phyloP scores from a whole-genome alignment of 2,329 filamentous ascomycete genomes.

The Cercospora zeina region DNA sequence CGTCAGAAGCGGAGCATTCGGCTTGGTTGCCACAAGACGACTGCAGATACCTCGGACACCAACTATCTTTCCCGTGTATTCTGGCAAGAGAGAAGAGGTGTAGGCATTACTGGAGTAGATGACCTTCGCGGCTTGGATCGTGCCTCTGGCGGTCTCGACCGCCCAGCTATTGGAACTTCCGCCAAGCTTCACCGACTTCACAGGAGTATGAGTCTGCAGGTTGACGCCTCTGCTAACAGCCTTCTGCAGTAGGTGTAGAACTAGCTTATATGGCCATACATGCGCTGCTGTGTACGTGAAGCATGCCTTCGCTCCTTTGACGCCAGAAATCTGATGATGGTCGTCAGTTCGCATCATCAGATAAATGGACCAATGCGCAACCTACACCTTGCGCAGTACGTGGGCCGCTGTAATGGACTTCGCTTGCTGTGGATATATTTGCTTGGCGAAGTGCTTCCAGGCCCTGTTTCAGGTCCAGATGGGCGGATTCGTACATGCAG shows the following conservation, averaged over 20 bases:
- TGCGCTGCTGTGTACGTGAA: slow-evolving; percentile 53
- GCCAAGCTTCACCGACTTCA: slow-evolving; percentile 74
- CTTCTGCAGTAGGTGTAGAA: slow-evolving; percentile 31
- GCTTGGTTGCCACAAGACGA: slow-evolving; percentile 21
- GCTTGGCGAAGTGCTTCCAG: slow-evolving; percentile 39
- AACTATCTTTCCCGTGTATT: slow-evolving; percentile 40
- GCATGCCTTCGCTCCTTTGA: slow-evolving; percentile 43
- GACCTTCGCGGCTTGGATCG: slow-evolving; percentile 38
- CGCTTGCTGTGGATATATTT: slow-evolving; percentile 34
- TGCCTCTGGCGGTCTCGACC: slow-evolving; percentile 29
- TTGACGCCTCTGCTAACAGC: slow-evolving; percentile 57
- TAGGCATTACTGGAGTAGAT: slow-evolving; percentile 38
- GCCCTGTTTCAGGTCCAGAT: slow-evolving; percentile 33
- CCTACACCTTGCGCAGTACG: slow-evolving; percentile 39
- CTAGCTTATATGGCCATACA: slow-evolving; percentile 39
- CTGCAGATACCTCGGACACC: slow-evolving; percentile 53
- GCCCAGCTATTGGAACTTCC: slow-evolving; percentile 19
- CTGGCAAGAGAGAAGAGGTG: slow-evolving; percentile 36
- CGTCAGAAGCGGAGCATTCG: slow-evolving; percentile 30
- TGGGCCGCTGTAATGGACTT: slow-evolving; percentile 37
- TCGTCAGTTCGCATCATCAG: slow-evolving; percentile 1
- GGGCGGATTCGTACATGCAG: slow-evolving; percentile 37
- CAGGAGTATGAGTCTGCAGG: slow-evolving; percentile 71
- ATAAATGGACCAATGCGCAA: background rate
- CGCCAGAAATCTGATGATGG: slow-evolving; percentile 38